A percentile compares a stretch with the other conserved stretches of the same genome.
Conservation (phyloP, 2,329 filamentous ascomycete species). For the Exophiala spinifera region DNA sequence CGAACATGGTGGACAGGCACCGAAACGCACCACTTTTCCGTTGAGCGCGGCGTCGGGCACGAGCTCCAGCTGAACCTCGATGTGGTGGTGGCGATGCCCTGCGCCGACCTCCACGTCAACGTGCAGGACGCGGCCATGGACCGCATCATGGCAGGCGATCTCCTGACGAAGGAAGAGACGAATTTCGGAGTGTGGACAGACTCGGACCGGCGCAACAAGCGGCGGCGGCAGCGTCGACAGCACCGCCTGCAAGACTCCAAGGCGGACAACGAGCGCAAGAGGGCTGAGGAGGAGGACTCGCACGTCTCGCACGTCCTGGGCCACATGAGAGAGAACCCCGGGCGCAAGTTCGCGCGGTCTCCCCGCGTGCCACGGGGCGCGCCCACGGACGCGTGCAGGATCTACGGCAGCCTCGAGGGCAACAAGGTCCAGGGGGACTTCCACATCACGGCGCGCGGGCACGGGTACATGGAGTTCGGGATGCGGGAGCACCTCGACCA, state of each 20-base stretch:
- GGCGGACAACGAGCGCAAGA: conserved; percentile 56
- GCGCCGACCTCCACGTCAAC: conserved; percentile 86
- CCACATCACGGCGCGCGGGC: conserved; percentile 90
- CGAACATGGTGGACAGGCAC: conserved; percentile 77
- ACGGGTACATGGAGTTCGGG: conserved; percentile 84
- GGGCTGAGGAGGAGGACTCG: conserved; percentile 62
- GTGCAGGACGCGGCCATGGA: conserved; percentile 95
- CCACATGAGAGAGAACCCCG: conserved; percentile 65
- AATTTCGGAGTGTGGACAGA: conserved; percentile 73
- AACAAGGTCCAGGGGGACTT: conserved; percentile 99
- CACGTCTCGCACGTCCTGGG: conserved; percentile 90
- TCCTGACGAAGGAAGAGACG: conserved; percentile 73
- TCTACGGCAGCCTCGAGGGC: conserved; percentile 84
- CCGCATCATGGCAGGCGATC: conserved; percentile 75
- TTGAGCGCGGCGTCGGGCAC: conserved; percentile 87
- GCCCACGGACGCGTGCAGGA: conserved; percentile 72
- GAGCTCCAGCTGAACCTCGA: conserved; percentile 93
- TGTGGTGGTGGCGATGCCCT: conserved; percentile 85
- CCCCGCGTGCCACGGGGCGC: conserved; percentile 59
- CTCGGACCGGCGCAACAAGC: conserved; percentile 12
- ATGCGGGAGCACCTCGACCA: conserved; percentile 71
- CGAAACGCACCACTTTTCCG: conserved; percentile 85
- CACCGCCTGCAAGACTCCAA: conserved; percentile 50
- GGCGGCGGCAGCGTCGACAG: conserved; percentile 50
- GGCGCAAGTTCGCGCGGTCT: conserved; percentile 66